Evolutionary conservation across 331 rosid species (phyloP), one percentile per base, ranked within the genome.

Genomic region (Malus hybrid): DNA sequence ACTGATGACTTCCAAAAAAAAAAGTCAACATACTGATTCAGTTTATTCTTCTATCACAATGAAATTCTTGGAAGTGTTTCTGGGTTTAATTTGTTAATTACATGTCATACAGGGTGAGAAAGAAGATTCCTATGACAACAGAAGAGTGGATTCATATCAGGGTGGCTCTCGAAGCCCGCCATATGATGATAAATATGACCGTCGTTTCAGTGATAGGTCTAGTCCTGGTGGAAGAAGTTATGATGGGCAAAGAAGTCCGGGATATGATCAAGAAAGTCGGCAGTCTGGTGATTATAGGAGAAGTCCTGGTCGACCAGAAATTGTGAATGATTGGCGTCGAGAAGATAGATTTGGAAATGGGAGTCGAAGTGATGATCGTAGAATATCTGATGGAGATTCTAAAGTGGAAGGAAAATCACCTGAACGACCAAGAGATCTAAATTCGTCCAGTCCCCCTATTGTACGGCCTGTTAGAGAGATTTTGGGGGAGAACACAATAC

Each of bases 401-500:
- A 91, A 88, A 80, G 72, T 66, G 72, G 91, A 88, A 75, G 88
- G 85, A 39, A 90, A 84, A 75, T 92, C 99, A 26, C 99, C 99
- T 64, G 97, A 89, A 50, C 89, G 7, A 78, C 80, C 86, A 76
- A 89, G 82, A 80, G 93, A 87, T 80, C 57, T 69, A 72, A 86
- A 56, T 81, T 83, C 87, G 6, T 85, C 90, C 58, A 95, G 97
- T 82, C 87, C 96, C 6, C 97, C 99, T 63, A 76, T 87, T 36
- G 89, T 90, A 48, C 86, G 93, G 36, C 97, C 99, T 66, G 98
- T 95, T 76, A 88, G 98, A 85, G 99, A 92, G 26, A 88, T 90
- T 79, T 88, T 95, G 87, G 99, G 97, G 18, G 99, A 90, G 77
- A 92, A 86, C 78, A 85, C 86, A 52, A 73, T 85, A 76, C 99